These are phyloP conservation scores for Pseudogymnoascus sp. DNA, from an alignment of 2,329 filamentous ascomycete genomes.

Conservation along the genomic window DNA sequence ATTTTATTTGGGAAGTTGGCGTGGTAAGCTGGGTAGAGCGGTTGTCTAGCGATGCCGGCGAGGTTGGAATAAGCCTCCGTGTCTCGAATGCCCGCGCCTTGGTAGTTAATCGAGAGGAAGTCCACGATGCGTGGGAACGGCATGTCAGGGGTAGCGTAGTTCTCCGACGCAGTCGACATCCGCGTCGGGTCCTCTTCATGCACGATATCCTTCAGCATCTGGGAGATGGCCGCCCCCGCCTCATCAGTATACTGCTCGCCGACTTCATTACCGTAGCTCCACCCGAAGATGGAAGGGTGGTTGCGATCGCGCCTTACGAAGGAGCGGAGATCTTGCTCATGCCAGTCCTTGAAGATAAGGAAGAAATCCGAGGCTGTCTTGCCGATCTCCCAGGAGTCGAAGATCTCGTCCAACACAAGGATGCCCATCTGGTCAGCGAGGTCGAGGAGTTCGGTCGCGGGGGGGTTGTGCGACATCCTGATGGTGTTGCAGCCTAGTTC, in stretches of 20 bases:
- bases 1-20: constrained; percentile 42
- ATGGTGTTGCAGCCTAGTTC: constrained; percentile 47
- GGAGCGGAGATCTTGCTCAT: constrained; percentile 45
- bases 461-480: constrained; percentile 48
- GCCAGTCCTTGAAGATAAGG: constrained; percentile 47
- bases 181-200: constrained; percentile 44
- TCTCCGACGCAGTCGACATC: constrained; percentile 41
- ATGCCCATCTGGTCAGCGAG: constrained; percentile 45
- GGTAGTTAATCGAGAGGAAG: constrained; percentile 49
- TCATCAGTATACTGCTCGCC: constrained; percentile 39
- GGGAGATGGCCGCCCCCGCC: constrained; percentile 30
- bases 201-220: constrained; percentile 37
- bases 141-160: constrained; percentile 37
- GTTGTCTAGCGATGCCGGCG: constrained; percentile 28
- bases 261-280: constrained; percentile 51
- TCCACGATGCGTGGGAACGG: constrained; percentile 39
- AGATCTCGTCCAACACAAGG: constrained; percentile 48
- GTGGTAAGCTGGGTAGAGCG: constrained; percentile 39
- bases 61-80: constrained; percentile 17
- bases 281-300: constrained; percentile 46
- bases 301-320: constrained; percentile 50
- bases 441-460: constrained; percentile 44
- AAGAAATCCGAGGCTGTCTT: constrained; percentile 47
- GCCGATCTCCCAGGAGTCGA: constrained; percentile 42
- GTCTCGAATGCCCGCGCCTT: constrained; percentile 41